Evolutionary conservation across 2,329 filamentous ascomycete genomes (phyloP).

Genomic region (Fusarium concolor): DNA sequence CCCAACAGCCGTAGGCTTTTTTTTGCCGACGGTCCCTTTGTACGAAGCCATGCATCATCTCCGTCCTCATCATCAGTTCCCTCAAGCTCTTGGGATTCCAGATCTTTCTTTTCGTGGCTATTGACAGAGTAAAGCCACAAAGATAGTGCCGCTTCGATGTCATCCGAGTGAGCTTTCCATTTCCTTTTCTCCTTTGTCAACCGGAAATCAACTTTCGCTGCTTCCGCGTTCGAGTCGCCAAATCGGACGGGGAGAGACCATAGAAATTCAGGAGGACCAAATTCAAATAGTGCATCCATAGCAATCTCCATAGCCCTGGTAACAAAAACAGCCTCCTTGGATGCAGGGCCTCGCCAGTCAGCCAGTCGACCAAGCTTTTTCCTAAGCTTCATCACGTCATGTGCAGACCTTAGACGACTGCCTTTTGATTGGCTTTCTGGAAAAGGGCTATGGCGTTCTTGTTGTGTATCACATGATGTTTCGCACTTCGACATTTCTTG

Average conservation of each 20-base stretch:
- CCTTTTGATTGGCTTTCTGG: no score
- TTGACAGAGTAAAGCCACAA: background rate
- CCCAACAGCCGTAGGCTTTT: background rate
- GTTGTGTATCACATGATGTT: no score
- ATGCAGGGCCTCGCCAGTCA: background rate
- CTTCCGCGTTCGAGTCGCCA: background rate
- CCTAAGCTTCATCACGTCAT: background rate
- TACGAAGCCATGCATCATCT: background rate
- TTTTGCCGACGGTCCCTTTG: background rate
- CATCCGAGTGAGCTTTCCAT: background rate
- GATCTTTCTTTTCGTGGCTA: background rate
- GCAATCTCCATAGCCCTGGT: background rate
- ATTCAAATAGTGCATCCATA: background rate
- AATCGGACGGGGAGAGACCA: background rate
- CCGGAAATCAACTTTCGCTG: background rate
- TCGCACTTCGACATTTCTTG: background rate
- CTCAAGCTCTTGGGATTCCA: background rate
- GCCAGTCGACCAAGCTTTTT: background rate
- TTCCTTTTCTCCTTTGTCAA: background rate
- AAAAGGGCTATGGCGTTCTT: no score
- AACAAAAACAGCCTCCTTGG: background rate
- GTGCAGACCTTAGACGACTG: no score
- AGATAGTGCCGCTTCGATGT: background rate
- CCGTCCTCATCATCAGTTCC: background rate
- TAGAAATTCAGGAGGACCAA: rapidly evolving